Base-by-base conservation (phyloP, 352 stramenopile species). In the Plasmopara muralis region DNA sequence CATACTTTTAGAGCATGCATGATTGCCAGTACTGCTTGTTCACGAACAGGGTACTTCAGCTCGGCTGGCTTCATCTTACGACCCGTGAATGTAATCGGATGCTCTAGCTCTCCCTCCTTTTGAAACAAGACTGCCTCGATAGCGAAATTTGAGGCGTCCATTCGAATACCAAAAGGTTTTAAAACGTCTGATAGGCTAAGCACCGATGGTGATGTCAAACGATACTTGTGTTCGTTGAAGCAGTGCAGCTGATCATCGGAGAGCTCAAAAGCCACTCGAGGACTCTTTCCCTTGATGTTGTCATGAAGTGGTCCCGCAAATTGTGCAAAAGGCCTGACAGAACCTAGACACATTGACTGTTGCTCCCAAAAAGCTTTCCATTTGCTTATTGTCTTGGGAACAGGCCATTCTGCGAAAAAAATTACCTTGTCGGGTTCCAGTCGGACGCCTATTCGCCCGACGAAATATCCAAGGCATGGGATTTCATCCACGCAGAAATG, bases 1-100 rank as follows among this genome's bases (percentile, higher is more conserved):
- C 52, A 61, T 1, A 47, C 38, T 9, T 12, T 38, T 9, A 66
- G 43, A 8, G 53, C 53, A 16, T 62, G 50, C 14, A 62, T 34
- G 5, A 57, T 51, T 2, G 38, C 48, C 3, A 62, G 44, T 45
- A 62, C 38, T 31, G 56, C 53, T 12, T 28, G 39, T 6, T 43
- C 13, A 5, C 5, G n/a, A 25, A 18, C 10, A 10, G 14, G 39
- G 5, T 28, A 43, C 2, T 43, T 43, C 39, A 43, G 5, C 39
- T 43, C 39, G 14, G 39, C 39, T 16, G 37, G 14, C 1, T 25
- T 25, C 20, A 25, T 25, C 20, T 25, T 3, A 25, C 20, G 20
- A 25, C 20, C 20, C 1, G 20, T 25, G 20, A 31, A 46, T 6
- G 41, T 8, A 16, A 46, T 46, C 12, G 41, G 41, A 30, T 6